Conservation (phyloP, 371 early-diverging fungal genomes). For the Actinomucor elegans region DNA sequence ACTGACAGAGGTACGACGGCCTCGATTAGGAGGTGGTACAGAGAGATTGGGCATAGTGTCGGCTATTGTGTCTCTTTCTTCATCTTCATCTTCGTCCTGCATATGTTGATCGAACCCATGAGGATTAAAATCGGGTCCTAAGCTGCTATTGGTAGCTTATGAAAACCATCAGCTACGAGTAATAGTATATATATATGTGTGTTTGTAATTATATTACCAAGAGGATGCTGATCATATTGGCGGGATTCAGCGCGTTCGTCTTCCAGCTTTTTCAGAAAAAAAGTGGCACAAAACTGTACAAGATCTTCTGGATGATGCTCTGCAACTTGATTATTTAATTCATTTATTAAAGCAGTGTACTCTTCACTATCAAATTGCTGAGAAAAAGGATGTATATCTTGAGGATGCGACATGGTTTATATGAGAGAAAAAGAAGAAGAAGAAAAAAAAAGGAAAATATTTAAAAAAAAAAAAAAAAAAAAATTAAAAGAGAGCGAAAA, state of each 20-base stretch:
- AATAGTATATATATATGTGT: neutral
- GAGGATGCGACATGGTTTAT: slow-evolving; percentile 1
- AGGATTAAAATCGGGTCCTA: slow-evolving; percentile 12
- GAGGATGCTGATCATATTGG: slow-evolving; percentile 16
- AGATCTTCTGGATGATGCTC: slow-evolving; percentile 66
- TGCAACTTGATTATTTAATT: slow-evolving; percentile 22
- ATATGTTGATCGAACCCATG: neutral
- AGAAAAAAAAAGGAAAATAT: neutral
- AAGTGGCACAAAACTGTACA: slow-evolving; percentile 84
- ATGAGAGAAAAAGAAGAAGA: neutral
- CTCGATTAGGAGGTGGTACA: slow-evolving; percentile 36
- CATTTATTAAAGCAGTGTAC: slow-evolving; percentile 24
- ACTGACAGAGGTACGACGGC: slow-evolving; percentile 92
- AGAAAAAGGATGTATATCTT: slow-evolving; percentile 23
- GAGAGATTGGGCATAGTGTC: slow-evolving; percentile 12
- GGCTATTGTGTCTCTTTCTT: slow-evolving; percentile 29
- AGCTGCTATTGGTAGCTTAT: no score
- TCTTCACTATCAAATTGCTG: slow-evolving; percentile 16
- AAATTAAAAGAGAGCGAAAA: neutral
- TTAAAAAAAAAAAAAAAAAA: neutral
- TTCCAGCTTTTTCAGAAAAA: slow-evolving; percentile 71
- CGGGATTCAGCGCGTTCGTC: slow-evolving; percentile 56
- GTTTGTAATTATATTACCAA: no score
- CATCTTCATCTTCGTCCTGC: slow-evolving; percentile 27
- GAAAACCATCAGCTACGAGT: neutral